Evolutionary conservation across 495 filamentous ascomycete genomes (phyloP).

Genomic region (Pyronema omphalodes): DNA sequence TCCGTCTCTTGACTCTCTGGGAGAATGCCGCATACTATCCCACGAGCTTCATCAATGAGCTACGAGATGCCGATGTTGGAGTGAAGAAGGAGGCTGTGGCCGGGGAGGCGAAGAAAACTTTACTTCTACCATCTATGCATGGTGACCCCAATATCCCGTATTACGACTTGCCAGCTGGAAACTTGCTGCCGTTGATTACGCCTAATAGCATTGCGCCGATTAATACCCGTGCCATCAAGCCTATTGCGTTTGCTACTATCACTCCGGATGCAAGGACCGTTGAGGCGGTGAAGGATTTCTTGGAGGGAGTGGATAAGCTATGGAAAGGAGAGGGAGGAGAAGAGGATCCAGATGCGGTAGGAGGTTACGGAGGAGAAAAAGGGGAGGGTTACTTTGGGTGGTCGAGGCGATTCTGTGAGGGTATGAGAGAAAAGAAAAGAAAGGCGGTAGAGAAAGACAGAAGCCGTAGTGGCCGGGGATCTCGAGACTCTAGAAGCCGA

Average conservation of each 20-base stretch:
- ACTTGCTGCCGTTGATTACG: constrained; percentile 58
- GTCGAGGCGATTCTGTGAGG: constrained; percentile 61
- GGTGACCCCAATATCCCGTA: constrained; percentile 58
- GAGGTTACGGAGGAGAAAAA: constrained; percentile 36
- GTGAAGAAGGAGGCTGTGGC: constrained; percentile 22
- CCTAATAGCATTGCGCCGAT: constrained; percentile 58
- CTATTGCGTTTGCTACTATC: constrained; percentile 52
- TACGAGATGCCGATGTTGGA: constrained; percentile 37
- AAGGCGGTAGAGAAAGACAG: constrained; percentile 16
- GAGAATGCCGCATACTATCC: constrained; percentile 47
- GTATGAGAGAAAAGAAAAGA: constrained; percentile 49
- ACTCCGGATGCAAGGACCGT: constrained; percentile 50
- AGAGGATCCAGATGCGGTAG: constrained; percentile 52
- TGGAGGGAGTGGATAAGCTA: constrained; percentile 49
- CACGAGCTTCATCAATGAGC: constrained; percentile 37
- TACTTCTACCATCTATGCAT: constrained; percentile 32
- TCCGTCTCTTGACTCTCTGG: constrained; percentile 57
- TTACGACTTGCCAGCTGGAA: constrained; percentile 74
- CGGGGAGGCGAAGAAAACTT: constrained; percentile 12
- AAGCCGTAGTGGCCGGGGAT: constrained; percentile 1
- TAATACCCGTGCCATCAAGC: constrained; percentile 50
- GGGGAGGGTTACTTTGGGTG: constrained; percentile 75
- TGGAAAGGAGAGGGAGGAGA: constrained; percentile 29
- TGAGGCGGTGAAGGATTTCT: constrained; percentile 45
- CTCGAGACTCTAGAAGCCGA: neutral